These are phyloP conservation scores for Lactarius evosmus DNA, from an alignment of 768 basidiomycete species.

Conservation along the genomic window DNA sequence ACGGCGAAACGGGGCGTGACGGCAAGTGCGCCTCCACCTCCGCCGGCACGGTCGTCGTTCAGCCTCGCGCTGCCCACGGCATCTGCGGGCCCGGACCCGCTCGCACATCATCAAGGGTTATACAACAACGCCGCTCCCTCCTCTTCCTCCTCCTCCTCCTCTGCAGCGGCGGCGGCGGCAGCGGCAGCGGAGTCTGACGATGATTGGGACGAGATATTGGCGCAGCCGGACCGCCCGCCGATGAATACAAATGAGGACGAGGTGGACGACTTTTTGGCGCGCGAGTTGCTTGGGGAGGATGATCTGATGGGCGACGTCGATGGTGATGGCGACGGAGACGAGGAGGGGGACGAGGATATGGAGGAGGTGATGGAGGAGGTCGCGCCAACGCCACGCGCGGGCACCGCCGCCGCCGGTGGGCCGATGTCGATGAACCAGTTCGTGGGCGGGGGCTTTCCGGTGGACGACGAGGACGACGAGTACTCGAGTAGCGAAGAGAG, in stretches of 20 bases:
- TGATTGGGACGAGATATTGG: constrained; percentile 48
- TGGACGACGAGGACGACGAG: constrained; percentile 47
- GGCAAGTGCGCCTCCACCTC: constrained; percentile 25
- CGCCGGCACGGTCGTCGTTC: constrained; percentile 32
- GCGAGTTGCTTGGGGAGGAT: constrained; percentile 24
- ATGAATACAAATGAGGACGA: constrained; percentile 40
- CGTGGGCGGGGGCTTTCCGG: constrained; percentile 38
- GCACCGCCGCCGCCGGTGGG: constrained; percentile 22
- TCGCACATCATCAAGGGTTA: constrained; percentile 31
- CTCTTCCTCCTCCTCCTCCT: too few relatives aligned
- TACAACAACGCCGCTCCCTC: constrained; percentile 24
- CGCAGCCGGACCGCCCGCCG: constrained; percentile 29
- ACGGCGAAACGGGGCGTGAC: background rate
- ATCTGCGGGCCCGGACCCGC: constrained; percentile 24
- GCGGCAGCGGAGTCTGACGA: constrained; percentile 40
- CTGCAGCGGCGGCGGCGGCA: constrained; percentile 19
- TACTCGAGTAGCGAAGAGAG: constrained; percentile 52
- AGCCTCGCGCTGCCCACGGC: constrained; percentile 41
- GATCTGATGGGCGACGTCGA: constrained; percentile 23
- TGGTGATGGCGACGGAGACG: constrained; percentile 43
- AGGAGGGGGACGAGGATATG: constrained; percentile 51
- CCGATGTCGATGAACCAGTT: constrained; percentile 53
- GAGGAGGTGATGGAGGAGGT: constrained; percentile 37
- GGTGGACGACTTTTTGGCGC: constrained; percentile 30
- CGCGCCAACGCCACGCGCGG: constrained; percentile 16